phyloP scores from a whole-genome alignment of 768 basidiomycete genomes.

The Holtermannia corniformis region DNA sequence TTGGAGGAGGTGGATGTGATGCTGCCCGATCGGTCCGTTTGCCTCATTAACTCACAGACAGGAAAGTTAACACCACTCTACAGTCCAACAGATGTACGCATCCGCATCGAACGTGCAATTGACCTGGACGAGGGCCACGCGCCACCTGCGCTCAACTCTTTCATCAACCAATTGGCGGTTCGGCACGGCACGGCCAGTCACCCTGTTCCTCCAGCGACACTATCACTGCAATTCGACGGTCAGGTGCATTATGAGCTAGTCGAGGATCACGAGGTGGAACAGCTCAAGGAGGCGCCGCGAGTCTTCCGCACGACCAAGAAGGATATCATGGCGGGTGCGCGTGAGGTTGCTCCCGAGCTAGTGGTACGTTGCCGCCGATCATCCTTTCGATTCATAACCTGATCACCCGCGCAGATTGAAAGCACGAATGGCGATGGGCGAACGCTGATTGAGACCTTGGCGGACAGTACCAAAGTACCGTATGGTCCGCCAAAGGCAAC shows the following conservation, averaged over 20 bases:
- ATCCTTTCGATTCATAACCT: no score
- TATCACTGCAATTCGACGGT: neutral
- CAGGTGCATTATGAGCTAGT: neutral
- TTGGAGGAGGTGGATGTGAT: neutral
- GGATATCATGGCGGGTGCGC: neutral
- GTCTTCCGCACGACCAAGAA: neutral
- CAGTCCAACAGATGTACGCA: neutral
- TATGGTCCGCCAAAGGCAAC: no score
- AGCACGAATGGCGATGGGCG: no score
- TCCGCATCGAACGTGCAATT: neutral
- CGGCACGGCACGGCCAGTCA: neutral
- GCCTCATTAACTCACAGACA: neutral
- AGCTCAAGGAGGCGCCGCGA: neutral
- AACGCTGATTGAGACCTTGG: no score
- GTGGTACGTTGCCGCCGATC: no score
- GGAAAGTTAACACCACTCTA: neutral
- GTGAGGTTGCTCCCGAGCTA: neutral
- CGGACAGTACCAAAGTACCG: no score
- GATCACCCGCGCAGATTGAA: no score
- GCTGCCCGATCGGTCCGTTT: neutral
- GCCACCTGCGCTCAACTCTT: neutral
- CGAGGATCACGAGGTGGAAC: neutral
- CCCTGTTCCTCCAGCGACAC: neutral
- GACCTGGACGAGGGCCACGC: neutral
- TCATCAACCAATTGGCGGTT: neutral